Conservation (phyloP, 139 green algal species). For the Asterochloris sp. region DNA sequence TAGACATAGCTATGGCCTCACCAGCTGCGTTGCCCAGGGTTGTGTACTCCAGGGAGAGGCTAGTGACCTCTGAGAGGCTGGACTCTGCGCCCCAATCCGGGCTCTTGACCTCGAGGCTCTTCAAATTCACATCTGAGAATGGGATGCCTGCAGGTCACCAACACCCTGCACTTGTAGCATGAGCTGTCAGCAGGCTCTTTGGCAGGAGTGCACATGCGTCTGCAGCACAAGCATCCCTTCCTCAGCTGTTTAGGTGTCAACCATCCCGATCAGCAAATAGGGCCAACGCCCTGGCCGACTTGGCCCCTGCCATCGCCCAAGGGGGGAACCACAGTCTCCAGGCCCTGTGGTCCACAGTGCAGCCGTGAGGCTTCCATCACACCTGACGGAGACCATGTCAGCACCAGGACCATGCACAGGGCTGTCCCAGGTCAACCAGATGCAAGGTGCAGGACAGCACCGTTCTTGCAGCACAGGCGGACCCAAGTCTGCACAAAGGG, state of each 20-base stretch:
- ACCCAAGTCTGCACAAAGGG: too few relatives aligned
- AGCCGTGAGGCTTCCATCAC: too few relatives aligned
- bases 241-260: background rate
- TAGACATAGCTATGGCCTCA: background rate
- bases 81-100: constrained; percentile 34
- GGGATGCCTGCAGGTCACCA: constrained; percentile 34
- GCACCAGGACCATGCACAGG: background rate
- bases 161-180: background rate
- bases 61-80: constrained; percentile 71
- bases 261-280: background rate
- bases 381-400: background rate
- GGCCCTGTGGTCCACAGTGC: too few relatives aligned
- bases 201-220: background rate
- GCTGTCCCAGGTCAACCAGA: background rate
- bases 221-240: background rate
- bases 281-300: background rate
- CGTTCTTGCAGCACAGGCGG: background rate
- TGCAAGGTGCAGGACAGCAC: background rate
- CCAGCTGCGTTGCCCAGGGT: constrained; percentile 35
- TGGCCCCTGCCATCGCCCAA: background rate
- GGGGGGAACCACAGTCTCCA: background rate
- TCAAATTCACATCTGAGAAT: constrained; percentile 54
- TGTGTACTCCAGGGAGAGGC: constrained; percentile 78
- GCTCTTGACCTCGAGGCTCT: constrained; percentile 6
- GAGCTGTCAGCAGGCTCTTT: background rate